Percentiles rank a stretch among this genome's conserved stretches.
Conservation (phyloP, 1,139 yeast species). For the Hansenula lynferdii region DNA sequence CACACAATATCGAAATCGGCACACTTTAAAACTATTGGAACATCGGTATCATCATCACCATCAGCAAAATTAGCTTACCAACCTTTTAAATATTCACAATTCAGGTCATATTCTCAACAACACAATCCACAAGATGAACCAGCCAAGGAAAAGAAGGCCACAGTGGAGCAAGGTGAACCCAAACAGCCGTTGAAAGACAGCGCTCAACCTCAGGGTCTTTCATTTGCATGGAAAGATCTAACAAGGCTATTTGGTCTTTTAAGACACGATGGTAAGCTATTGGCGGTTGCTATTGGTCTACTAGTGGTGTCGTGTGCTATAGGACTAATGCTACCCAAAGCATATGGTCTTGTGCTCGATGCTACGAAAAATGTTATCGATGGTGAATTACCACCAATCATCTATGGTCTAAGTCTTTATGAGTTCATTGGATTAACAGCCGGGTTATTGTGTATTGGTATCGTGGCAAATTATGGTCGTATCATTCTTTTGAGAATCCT, state of each 20-base stretch:
- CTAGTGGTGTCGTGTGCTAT: slow-evolving; percentile 56
- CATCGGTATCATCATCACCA: too few relatives aligned
- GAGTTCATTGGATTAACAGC: slow-evolving; percentile 45
- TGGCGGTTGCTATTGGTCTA: slow-evolving; percentile 54
- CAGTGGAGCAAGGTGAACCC: too few relatives aligned
- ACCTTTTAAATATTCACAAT: too few relatives aligned
- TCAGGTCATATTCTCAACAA: too few relatives aligned
- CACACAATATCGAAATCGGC: too few relatives aligned
- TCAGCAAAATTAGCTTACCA: too few relatives aligned
- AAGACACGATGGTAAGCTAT: slow-evolving; percentile 42
- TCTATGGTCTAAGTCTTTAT: slow-evolving; percentile 44
- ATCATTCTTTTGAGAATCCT: slow-evolving; percentile 65
- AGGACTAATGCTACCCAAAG: slow-evolving; percentile 73
- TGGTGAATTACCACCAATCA: slow-evolving; percentile 32
- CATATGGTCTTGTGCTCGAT: slow-evolving; percentile 75
- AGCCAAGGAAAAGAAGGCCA: too few relatives aligned
- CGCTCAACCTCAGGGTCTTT: neutral
- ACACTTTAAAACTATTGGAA: too few relatives aligned
- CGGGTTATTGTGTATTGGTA: slow-evolving; percentile 61
- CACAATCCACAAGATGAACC: neutral
- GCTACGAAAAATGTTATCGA: slow-evolving; percentile 42
- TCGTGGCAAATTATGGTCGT: slow-evolving; percentile 77
- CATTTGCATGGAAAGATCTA: slow-evolving; percentile 42
- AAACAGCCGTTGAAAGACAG: neutral
- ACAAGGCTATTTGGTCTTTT: slow-evolving; percentile 45